Percentiles rank a stretch among this genome's conserved stretches.
phyloP scores from a whole-genome alignment of 352 stramenopile genomes.

The Elongisporangium undulatum region DNA sequence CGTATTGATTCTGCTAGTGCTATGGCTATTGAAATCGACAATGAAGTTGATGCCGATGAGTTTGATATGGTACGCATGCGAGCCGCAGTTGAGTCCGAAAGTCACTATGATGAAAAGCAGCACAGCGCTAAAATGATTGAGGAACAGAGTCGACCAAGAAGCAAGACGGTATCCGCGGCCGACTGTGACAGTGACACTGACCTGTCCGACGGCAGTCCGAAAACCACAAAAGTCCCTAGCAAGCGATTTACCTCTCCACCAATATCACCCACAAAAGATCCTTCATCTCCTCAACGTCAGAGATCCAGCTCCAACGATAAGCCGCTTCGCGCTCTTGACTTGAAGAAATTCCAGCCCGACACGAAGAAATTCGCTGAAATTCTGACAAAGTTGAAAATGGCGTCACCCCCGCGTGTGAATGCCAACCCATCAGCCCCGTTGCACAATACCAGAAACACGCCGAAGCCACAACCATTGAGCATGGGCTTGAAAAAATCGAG shows the following conservation, averaged over 20 bases:
- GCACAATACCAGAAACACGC: constrained; percentile 19
- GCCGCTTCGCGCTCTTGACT: constrained; percentile 40
- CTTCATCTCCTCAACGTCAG: constrained; percentile 1
- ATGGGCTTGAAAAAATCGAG: background rate
- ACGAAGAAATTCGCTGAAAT: constrained; percentile 76
- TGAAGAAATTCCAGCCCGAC: constrained; percentile 74
- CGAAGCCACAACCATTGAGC: background rate
- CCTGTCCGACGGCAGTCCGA: background rate
- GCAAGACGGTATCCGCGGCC: background rate
- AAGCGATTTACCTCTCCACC: background rate
- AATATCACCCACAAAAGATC: constrained; percentile 13
- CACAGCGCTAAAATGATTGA: background rate
- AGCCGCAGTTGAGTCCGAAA: constrained; percentile 22
- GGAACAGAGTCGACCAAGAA: background rate
- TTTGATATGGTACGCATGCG: constrained; percentile 40
- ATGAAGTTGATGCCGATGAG: constrained; percentile 78
- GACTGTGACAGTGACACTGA: background rate
- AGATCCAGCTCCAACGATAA: constrained; percentile 4
- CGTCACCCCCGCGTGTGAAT: constrained; percentile 30
- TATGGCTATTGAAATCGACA: constrained; percentile 86
- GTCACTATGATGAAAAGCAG: constrained; percentile 10
- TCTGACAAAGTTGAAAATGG: constrained; percentile 62
- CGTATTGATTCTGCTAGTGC: constrained; percentile 67
- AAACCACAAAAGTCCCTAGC: background rate
- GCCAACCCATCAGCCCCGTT: constrained; percentile 6